Evolutionary conservation across 257 asterid species (phyloP).

Genomic region (Nicotiana undulata): DNA sequence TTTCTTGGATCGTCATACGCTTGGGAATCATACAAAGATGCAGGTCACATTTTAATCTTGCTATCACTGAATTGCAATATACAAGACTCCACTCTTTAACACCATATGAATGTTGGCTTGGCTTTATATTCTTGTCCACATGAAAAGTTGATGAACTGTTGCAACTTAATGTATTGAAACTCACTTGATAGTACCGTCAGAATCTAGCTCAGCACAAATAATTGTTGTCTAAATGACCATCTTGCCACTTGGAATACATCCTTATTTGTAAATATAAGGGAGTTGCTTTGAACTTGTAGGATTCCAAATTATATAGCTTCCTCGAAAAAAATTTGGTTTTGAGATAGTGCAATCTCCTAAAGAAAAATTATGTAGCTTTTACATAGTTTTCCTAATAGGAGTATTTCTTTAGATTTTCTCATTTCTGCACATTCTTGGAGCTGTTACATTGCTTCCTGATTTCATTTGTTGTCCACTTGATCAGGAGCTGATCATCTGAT

Average conservation of each 20-base stretch:
- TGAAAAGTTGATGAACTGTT: not conserved
- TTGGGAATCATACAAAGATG: slow-evolving; percentile 82
- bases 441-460: slow-evolving; percentile 3
- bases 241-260: not conserved
- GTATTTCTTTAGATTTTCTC: not conserved
- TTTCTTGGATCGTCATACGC: slow-evolving; percentile 91
- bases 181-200: too few relatives aligned
- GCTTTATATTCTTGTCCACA: not conserved
- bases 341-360: not conserved
- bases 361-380: not conserved
- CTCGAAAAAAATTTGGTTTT: not conserved
- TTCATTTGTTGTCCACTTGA: not conserved
- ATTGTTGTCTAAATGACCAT: too few relatives aligned
- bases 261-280: not conserved
- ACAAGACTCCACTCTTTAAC: not conserved
- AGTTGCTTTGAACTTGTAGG: not conserved
- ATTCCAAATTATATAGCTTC: not conserved
- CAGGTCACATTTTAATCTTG: slow-evolving; percentile 39
- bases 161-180: not conserved
- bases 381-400: not conserved
- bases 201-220: too few relatives aligned
- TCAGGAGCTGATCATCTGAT: slow-evolving; percentile 89
- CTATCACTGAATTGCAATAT: not conserved
- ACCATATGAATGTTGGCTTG: not conserved
- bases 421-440: not conserved